Base-by-base conservation (phyloP, 768 basidiomycete species). In the Panellus pusillus region DNA sequence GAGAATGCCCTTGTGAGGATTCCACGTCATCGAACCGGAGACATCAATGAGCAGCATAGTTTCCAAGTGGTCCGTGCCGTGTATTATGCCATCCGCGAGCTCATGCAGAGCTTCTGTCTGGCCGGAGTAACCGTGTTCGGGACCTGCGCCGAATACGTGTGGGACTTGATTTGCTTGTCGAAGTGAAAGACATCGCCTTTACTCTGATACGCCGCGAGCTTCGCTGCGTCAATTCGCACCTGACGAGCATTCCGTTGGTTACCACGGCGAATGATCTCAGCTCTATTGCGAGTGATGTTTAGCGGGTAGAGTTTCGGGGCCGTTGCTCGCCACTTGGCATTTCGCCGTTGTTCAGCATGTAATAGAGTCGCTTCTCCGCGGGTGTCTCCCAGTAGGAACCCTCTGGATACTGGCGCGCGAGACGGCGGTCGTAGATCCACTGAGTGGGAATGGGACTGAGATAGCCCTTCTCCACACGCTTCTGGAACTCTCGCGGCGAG, bases 41-140 rank as follows among this genome's bases (percentile, higher is more conserved):
- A 47, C 45, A 13, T 47, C 45, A 32, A 47, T 47, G 45, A 47
- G 45, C 15, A 47, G 32, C 45, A 47, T 47, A 19, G 45, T 47
- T 47, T 47, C 45, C 19, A 47, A 24, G 24, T 47, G 45, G 20
- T 47, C 45, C 45, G 20, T 19, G 45, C 35, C 45, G 32, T 37
- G 45, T 19, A 36, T 32, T 29, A 47, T 9, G 17, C 45, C 45
- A 19, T 47, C 45, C 35, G 45, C 45, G 35, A 47, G 45, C 14
- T 32, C 45, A 20, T 47, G 45, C 32, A 47, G 36, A 19, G 45
- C 45, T 35, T 19, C 20, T 47, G 45, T 47, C 45, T 36, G 35
- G 45, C 35, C 31, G 45, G 45, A 19, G 45, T 47, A 19, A 37
- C 36, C 32, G 35, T 47, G 20, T 47, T 47, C 32, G 45, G 45